Evolutionary conservation across 306 rosid genomes (phyloP), one percentile per base, ranked within the genome.

Genomic region (Casuarina cunninghamiana): DNA sequence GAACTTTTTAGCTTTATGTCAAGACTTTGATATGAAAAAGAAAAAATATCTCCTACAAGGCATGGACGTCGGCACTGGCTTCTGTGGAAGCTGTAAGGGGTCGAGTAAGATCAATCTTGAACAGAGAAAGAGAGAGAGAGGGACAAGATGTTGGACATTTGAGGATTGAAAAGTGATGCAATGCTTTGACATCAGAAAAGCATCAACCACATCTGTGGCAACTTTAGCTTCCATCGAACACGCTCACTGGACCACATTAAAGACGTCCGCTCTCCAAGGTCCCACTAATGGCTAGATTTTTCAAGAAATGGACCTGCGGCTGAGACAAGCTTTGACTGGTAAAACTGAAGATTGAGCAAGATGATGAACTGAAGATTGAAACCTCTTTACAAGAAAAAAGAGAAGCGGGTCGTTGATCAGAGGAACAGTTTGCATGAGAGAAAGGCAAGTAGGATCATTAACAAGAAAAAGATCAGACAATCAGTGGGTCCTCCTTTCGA

Each of bases 141-240:
- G 12, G 1, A 3, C 3, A 3, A 17, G 32, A 15, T 3, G 2
- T 49, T 17, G 15, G 44, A 76, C 5, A 39, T 37, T 37, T 3
- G 57, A 38, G 11, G 10, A 16, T 15, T 16, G 35, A 21, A 19
- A 48, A 53, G 66, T 72, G 85, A 66, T 66, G 71, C 57, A 54
- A 26, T 35, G 37, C 41, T 49, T 21, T 58, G 82, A 70, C 43
- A 54, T 63, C 73, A 39, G 35, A 37, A 54, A 65, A 45, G 62
- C 53, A 77, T n/a, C 71, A 15, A 54, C 19, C 7, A 17, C 35
- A 37, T 45, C 21, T 50, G 32, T 39, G 19, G 65, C n/a, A 51
- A 51, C 26, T 21, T 51, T 62, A 77, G 63, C 49, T 58, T 26
- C 15, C 69, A 58, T 74, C 69, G 58, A 70, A 58, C 79, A 70